Evolutionary conservation across 495 filamentous ascomycete genomes (phyloP).

Genomic region (Hypoxylon fuscum): DNA sequence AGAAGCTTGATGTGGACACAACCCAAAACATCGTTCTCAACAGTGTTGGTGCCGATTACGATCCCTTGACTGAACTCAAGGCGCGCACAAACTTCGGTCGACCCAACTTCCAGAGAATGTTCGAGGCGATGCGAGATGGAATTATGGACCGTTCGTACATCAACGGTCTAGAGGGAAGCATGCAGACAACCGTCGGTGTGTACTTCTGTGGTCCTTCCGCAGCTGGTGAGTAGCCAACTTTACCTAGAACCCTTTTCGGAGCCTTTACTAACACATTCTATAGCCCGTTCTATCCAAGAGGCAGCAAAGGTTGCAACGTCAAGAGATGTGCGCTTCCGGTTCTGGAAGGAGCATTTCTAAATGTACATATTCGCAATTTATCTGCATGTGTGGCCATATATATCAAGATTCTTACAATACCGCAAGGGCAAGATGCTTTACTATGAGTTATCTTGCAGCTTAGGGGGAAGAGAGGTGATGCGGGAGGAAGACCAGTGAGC

Average conservation of each 20-base stretch:
- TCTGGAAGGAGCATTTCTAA: conserved; percentile 96
- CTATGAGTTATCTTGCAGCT: conserved; percentile 10
- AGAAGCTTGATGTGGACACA: conserved; percentile 88
- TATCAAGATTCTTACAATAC: conserved; percentile 20
- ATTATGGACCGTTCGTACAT: conserved; percentile 88
- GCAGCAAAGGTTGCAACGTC: conserved; percentile 76
- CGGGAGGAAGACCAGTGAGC: conserved; percentile 1
- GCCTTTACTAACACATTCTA: conserved; percentile 47
- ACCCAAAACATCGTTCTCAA: conserved; percentile 97
- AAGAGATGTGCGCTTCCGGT: conserved; percentile 88
- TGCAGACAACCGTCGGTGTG: conserved; percentile 88
- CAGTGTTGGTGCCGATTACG: conserved; percentile 83
- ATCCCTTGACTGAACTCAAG: conserved; percentile 91
- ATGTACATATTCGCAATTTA: conserved; percentile 23
- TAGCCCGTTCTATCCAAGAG: conserved; percentile 83
- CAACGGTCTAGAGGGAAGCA: conserved; percentile 74
- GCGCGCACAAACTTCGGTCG: conserved; percentile 94
- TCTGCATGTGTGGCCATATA: conserved; percentile 22
- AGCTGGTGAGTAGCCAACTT: conserved; percentile 53
- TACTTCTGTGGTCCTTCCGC: conserved; percentile 87
- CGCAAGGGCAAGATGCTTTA: conserved; percentile 6
- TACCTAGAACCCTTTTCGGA: not conserved
- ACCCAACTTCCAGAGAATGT: conserved; percentile 86
- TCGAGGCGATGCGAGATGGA: conserved; percentile 85
- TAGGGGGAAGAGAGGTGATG: not conserved